Conservation (phyloP, 225 moss, liverwort and hornwort genomes). For the Pseudisothecium myosuroides region DNA sequence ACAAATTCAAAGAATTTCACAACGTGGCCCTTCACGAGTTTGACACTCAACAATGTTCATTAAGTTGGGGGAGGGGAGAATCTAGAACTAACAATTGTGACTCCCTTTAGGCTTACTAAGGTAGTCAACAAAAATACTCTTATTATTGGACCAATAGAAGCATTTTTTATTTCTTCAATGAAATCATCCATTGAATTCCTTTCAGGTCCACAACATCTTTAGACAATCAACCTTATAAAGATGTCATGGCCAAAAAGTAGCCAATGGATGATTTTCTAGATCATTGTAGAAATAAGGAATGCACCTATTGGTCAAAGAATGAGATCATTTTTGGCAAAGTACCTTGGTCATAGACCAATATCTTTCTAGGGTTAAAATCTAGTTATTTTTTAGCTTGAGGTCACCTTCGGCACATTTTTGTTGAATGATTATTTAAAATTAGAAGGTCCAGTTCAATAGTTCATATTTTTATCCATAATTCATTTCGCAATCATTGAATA, state of each 20-base stretch:
- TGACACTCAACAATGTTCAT: neutral
- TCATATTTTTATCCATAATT: too few relatives aligned
- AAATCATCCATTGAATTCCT: neutral
- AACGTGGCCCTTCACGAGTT: fast-evolving
- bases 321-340: neutral
- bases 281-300: neutral
- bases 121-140: neutral
- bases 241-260: neutral
- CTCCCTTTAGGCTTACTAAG: neutral
- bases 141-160: neutral
- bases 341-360: neutral
- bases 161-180: neutral
- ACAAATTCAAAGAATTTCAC: neutral
- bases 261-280: neutral
- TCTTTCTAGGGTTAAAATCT: neutral
- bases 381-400: too few relatives aligned
- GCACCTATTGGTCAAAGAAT: neutral
- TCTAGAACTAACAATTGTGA: neutral
- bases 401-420: too few relatives aligned
- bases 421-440: too few relatives aligned
- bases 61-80: fast-evolving
- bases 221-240: neutral
- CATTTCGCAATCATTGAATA: neutral
- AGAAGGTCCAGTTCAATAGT: too few relatives aligned
- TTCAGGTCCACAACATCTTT: neutral